Base-by-base conservation (phyloP, 768 basidiomycete genomes). In the Russula emetica region DNA sequence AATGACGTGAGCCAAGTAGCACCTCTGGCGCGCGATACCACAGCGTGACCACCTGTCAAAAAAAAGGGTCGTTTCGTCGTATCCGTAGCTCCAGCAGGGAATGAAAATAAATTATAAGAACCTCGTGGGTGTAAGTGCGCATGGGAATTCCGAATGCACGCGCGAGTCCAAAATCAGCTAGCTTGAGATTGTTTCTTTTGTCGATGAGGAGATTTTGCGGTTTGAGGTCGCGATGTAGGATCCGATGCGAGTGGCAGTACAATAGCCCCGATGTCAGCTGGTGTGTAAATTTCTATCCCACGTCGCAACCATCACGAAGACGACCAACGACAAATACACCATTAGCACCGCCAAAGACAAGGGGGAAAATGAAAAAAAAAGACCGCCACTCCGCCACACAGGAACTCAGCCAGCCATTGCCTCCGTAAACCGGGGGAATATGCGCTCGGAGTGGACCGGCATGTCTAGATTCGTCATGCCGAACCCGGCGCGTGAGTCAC, bases 11-110 rank as follows among this genome's bases (percentile, higher is more conserved):
- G 34, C 96, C 96, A 1, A 99, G 86, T 22, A 99, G 80, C 55
- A 99, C 96, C 74, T 99, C 97, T 3, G 97, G 97, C 5, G 96
- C 93, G 55, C 97, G 92, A 74, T 99, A 99, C 97, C 97, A 99
- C 44, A 99, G 82, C 11, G 97, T 99, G 24, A 99, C 97, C 54
- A 99, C 97, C 97, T 99, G 72, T 42, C 61, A 54, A 49, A 28
- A n/a, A 54, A 49, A 28, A 30, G 13, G 3, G 9, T 8, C 36
- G 11, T 11, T n/a, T 16, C 44, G 13, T 57, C 34, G 6, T 56
- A 38, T 14, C 14, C 30, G 0, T 26, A 61, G 11, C 28, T 28
- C 24, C 45, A n/a, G 40, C 38, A 40, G 36, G 20, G 58, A 55
- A 7, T 32, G 3, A 55, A 58, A 44, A 24, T n/a, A 58, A 10